Percentiles rank a stretch among this genome's conserved stretches.
phyloP scores from a whole-genome alignment of 352 stramenopile genomes.

The Pythium rhizo-oryzae region DNA sequence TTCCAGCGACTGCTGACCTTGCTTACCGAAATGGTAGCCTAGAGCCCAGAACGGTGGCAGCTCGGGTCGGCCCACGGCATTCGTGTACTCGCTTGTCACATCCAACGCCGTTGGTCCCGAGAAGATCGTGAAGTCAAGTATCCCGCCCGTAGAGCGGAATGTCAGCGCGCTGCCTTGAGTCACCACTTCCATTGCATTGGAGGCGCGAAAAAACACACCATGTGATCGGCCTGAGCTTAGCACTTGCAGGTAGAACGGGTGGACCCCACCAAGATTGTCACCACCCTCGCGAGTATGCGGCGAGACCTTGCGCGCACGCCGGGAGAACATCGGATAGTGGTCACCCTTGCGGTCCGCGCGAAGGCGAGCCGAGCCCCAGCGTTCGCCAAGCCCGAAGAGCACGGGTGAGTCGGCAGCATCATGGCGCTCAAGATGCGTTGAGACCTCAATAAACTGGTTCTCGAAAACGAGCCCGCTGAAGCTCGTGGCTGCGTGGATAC shows the following conservation, averaged over 20 bases:
- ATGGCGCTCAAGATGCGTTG: conserved; percentile 52
- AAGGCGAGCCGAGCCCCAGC: conserved; percentile 45
- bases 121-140: conserved; percentile 86
- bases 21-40: conserved; percentile 78
- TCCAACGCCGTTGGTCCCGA: conserved; percentile 52
- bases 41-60: conserved; percentile 88
- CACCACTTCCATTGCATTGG: conserved; percentile 88
- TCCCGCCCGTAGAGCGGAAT: conserved; percentile 76
- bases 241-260: conserved; percentile 79
- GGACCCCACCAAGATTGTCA: conserved; percentile 80
- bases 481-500: conserved; percentile 32
- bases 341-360: conserved; percentile 48
- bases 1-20: conserved; percentile 40
- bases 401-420: conserved; percentile 28
- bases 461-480: conserved; percentile 80
- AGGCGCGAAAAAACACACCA: conserved; percentile 79
- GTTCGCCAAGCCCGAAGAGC: conserved; percentile 81
- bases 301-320: conserved; percentile 7
- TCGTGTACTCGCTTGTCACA: conserved; percentile 76
- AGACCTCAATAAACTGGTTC: conserved; percentile 90
- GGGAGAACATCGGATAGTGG: conserved; percentile 70
- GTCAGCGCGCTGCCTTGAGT: conserved; percentile 64
- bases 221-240: conserved; percentile 50
- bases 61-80: conserved; percentile 67
- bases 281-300: conserved; percentile 40